phyloP scores from a whole-genome alignment of 305 asterid species.

The Rubia peregrina region DNA sequence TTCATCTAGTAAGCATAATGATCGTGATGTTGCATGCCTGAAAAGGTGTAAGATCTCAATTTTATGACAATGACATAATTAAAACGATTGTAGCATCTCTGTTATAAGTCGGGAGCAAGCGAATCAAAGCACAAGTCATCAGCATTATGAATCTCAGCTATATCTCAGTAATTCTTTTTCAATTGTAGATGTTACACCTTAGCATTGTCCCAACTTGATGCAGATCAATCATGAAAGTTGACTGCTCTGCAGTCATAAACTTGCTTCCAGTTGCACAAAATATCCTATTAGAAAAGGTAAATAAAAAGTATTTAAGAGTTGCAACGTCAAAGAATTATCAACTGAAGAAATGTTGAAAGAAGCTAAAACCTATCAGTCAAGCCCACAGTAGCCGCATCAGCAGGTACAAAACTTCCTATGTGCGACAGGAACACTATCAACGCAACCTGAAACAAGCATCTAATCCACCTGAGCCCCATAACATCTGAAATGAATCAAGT shows the following conservation, averaged over 20 bases:
- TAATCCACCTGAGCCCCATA: slow-evolving; percentile 13
- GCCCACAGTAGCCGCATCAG: slow-evolving; percentile 94
- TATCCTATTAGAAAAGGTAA: slow-evolving; percentile 42
- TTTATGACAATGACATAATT: not conserved
- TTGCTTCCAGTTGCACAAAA: slow-evolving; percentile 90
- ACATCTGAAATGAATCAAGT: not conserved
- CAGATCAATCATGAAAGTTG: slow-evolving; percentile 97
- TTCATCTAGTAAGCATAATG: slow-evolving; percentile 89
- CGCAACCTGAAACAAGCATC: slow-evolving; percentile 61
- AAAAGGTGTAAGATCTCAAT: slow-evolving; percentile 14
- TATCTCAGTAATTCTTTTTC: not conserved
- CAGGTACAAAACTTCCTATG: slow-evolving; percentile 94
- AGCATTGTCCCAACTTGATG: slow-evolving; percentile 95
- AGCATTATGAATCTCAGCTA: slow-evolving; percentile 3
- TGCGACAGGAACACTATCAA: slow-evolving; percentile 93
- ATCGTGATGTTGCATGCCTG: slow-evolving; percentile 84
- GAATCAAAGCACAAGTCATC: not conserved
- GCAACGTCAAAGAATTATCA: not conserved
- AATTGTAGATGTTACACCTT: slow-evolving; percentile 39
- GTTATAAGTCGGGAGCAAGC: not conserved
- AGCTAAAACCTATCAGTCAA: slow-evolving; percentile 70
- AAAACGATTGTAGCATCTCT: slow-evolving; percentile 3
- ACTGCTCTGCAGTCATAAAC: slow-evolving; percentile 93
- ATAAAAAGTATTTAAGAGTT: slow-evolving; percentile 2
- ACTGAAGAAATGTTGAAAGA: not conserved